Base-by-base conservation (phyloP, 805 yeast species). In the Kazachstania kunashirensis region DNA sequence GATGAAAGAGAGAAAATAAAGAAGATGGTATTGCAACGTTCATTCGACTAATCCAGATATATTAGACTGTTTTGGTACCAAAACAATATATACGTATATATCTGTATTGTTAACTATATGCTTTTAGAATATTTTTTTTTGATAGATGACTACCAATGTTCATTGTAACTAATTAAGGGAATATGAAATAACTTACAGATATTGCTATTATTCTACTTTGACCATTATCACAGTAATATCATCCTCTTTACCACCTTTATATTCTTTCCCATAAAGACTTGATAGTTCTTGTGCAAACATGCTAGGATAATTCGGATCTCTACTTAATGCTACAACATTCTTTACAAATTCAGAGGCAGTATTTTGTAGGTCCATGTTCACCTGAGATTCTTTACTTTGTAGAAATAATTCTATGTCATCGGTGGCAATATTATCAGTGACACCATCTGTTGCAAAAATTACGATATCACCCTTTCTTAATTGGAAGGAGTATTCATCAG, bases 181-280 rank as follows among this genome's bases (percentile, higher is more conserved):
- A n/a, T n/a, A n/a, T n/a, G n/a, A n/a, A n/a, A n/a, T n/a, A n/a
- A n/a, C n/a, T n/a, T n/a, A n/a, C n/a, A n/a, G n/a, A n/a, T n/a
- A n/a, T n/a, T n/a, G n/a, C n/a, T 27, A 13, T 26, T 38, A 59
- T n/a, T 56, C 65, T 23, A 83, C 85, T 50, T 74, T 71, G 30
- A 85, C 77, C 50, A 84, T 68, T 2, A 88, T 80, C 13, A 81
- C 74, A 1, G 97, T 85, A 26, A 92, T 81, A 59, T 89, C 98
- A 61, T 89, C 98, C 31, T 86, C 94, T 62, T 89, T 89, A 11
- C 98, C 98, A 24, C 98, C 97, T 40, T 75, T 66, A 52, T 83
- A 82, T 29, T 30, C 20, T 24, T 40, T 40, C 8, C 48, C 47
- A n/a, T 41, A 39, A 6, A 46, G 14, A 26, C 39, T 40, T 1